phyloP scores from a whole-genome alignment of 1,284 basidiomycete species.

The Leccinum pseudoinsigne region DNA sequence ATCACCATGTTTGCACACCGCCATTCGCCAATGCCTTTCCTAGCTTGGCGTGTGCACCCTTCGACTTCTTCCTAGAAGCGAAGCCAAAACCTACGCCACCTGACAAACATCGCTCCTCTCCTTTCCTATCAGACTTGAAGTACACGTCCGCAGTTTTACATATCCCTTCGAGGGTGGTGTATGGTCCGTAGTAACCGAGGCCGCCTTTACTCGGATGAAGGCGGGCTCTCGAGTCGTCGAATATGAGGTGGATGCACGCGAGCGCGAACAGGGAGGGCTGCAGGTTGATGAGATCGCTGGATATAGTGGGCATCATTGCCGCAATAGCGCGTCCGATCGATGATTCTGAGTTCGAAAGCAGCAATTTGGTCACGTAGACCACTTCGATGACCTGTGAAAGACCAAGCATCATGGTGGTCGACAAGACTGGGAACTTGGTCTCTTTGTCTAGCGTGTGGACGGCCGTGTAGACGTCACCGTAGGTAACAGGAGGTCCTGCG shows the following conservation, averaged over 20 bases:
- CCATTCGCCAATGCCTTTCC: constrained; percentile 17
- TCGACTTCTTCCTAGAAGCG: constrained; percentile 2
- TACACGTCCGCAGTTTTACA: constrained; percentile 56
- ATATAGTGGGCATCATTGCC: constrained; percentile 47
- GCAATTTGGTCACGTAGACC: constrained; percentile 48
- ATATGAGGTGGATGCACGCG: constrained; percentile 62
- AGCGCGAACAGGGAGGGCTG: constrained; percentile 69
- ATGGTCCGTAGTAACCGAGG: constrained; percentile 60
- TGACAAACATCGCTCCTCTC: constrained; percentile 33
- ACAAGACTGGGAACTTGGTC: constrained; percentile 51
- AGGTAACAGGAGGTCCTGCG: constrained; percentile 58
- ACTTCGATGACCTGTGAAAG: constrained; percentile 56
- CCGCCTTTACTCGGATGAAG: constrained; percentile 58
- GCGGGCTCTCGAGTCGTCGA: constrained; percentile 69
- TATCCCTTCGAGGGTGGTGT: constrained; percentile 57
- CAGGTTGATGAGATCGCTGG: constrained; percentile 58
- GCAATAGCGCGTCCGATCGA: constrained; percentile 35
- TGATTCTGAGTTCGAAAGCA: constrained; percentile 36
- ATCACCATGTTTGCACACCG: constrained; percentile 17
- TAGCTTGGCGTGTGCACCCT: background rate
- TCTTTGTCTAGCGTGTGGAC: constrained; percentile 52
- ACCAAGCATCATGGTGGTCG: constrained; percentile 54
- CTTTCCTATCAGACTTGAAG: constrained; percentile 36
- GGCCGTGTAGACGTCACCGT: constrained; percentile 56
- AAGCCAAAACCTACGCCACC: constrained; percentile 35